Evolutionary conservation across 176 grass and related monocot species (phyloP).

Genomic region (Oropetium thomaeum): DNA sequence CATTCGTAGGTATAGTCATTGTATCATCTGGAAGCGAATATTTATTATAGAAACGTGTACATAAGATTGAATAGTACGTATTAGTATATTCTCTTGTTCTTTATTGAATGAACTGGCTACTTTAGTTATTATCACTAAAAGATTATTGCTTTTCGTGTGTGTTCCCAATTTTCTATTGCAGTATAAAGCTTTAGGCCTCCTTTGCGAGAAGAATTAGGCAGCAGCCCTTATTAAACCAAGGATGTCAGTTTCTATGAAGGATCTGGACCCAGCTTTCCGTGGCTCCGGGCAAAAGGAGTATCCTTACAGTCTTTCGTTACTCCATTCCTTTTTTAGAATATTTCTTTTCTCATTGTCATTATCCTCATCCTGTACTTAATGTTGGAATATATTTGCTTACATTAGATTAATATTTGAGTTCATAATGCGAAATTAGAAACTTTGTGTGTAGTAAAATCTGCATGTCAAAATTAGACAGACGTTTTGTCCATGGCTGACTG

Average conservation of each 20-base stretch:
- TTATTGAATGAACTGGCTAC: background rate
- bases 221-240: slow-evolving; percentile 32
- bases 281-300: slow-evolving; percentile 80
- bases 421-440: background rate
- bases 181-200: slow-evolving; percentile 40
- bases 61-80: background rate
- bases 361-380: slow-evolving; percentile 10
- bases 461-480: background rate
- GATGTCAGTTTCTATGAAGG: slow-evolving; percentile 84
- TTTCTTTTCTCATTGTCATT: slow-evolving; percentile 22
- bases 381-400: background rate
- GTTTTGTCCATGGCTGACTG: background rate
- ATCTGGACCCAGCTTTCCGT: slow-evolving; percentile 78
- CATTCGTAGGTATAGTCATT: background rate
- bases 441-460: background rate
- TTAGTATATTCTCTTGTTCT: background rate
- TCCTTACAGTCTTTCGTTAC: slow-evolving; percentile 42
- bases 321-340: background rate
- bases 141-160: slow-evolving; percentile 2
- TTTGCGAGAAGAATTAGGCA: slow-evolving; percentile 35
- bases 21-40: background rate
- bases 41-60: background rate
- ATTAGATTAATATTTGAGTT: background rate
- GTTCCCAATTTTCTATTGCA: slow-evolving; percentile 11
- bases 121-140: slow-evolving; percentile 27